These are phyloP conservation scores for Dactylellina leptospora DNA, from an alignment of 2,329 filamentous ascomycete genomes.

Conservation along the genomic window DNA sequence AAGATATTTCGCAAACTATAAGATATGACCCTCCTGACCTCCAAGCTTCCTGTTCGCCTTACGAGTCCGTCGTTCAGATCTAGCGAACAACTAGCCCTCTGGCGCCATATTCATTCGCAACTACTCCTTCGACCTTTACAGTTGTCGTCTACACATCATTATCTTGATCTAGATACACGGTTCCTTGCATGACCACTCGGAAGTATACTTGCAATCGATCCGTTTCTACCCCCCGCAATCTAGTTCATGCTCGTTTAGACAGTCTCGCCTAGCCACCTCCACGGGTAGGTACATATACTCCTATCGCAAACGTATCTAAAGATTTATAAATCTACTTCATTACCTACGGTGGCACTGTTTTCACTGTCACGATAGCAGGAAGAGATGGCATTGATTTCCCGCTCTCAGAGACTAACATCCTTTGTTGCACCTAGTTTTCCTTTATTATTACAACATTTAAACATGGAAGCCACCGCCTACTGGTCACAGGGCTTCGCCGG, in stretches of 20 bases:
- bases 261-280: too few relatives aligned
- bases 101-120: not conserved
- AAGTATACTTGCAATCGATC: not conserved
- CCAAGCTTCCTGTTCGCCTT: not conserved
- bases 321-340: too few relatives aligned
- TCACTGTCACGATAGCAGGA: too few relatives aligned
- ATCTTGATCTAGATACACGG: slow-evolving; percentile 7
- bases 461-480: slow-evolving; percentile 30
- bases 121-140: not conserved
- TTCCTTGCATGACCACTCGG: slow-evolving; percentile 14
- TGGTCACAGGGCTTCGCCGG: slow-evolving; percentile 24
- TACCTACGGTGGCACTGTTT: too few relatives aligned
- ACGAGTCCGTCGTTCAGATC: not conserved
- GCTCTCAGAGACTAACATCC: not conserved
- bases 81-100: slow-evolving; percentile 20
- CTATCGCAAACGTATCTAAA: too few relatives aligned
- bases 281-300: too few relatives aligned
- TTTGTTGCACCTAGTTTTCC: not conserved
- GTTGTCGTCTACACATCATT: slow-evolving; percentile 11
- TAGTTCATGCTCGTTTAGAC: slow-evolving; percentile 1
- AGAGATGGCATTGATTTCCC: too few relatives aligned
- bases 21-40: slow-evolving; percentile 29
- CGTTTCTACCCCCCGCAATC: slow-evolving; percentile 25
- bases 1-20: slow-evolving; percentile 23
- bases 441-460: slow-evolving; percentile 2